Evolutionary conservation across 108 stramenopile species (phyloP), one percentile per base, ranked within the genome.

Genomic region (Pseudonitzschia pungens): DNA sequence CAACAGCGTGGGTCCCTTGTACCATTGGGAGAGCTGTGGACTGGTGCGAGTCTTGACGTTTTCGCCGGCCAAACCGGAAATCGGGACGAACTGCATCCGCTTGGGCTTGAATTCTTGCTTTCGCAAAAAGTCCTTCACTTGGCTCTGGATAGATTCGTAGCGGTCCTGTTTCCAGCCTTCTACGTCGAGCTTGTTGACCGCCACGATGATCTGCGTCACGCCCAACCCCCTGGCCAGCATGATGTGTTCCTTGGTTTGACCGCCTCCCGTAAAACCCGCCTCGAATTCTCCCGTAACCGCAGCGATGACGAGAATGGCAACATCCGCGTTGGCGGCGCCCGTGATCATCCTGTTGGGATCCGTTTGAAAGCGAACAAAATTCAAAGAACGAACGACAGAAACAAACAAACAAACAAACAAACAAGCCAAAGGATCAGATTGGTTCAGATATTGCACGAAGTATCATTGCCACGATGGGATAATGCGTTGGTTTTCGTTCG

Each of bases 111-210:
- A 92, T 65, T 89, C 80, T 68, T 86, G 85, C 73, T 88, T 86
- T 50, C 90, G 57, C 66, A 86, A 64, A 76, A 89, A 92, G 9
- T 69, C 71, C 65, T 74, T 54, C 11, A 93, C 69, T 76, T 90
- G 82, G 33, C 68, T 64, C 72, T 88, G 88, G 65, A 98, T 93
- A 73, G 95, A 88, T 28, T 90, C 81, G 85, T 92, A 99, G 26
- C 97, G 90, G 41, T 71, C 69, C 83, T 98, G 83, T 69, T 76
- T 83, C 91, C 96, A 98, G 33, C 91, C 84, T 32, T 79, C 81
- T 72, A 94, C 89, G 81, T 99, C 99, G 89, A 99, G 93, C 85
- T 99, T 98, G 89, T 98, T 99, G 58, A 96, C 65, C 43, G 89
- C 93, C 29, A 98, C 96, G 77, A 99, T 90, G 63, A 99, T 83